Evolutionary conservation across 202 grass and related monocot genomes (phyloP).

Genomic region (Eragrostis tef): DNA sequence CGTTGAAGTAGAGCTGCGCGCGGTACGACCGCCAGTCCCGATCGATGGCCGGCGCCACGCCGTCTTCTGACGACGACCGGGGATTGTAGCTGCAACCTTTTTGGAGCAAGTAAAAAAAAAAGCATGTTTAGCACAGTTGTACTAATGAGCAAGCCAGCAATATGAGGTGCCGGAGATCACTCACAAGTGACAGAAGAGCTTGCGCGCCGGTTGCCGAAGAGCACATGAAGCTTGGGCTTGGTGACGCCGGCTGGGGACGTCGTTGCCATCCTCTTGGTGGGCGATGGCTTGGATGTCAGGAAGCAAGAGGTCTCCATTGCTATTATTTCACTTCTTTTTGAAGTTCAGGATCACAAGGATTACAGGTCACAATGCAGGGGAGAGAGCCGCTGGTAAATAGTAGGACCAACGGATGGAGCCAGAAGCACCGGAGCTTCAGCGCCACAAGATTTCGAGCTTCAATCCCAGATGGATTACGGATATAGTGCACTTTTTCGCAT

Average conservation of each 20-base stretch:
- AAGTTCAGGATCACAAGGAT: background rate
- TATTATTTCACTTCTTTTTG: background rate
- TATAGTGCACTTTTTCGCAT: conserved; percentile 35
- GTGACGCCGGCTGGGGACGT: conserved; percentile 15
- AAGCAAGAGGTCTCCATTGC: conserved; percentile 64
- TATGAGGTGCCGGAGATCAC: background rate
- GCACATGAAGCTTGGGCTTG: conserved; percentile 37
- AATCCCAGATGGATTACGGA: conserved; percentile 48
- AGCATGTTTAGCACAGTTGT: background rate
- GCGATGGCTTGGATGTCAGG: conserved; percentile 46
- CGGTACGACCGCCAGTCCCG: conserved; percentile 80
- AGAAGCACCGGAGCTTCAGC: background rate
- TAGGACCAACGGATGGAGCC: conserved; percentile 29
- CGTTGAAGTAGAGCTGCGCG: conserved; percentile 62
- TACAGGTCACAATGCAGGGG: background rate
- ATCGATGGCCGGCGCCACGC: conserved; percentile 29
- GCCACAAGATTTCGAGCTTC: conserved; percentile 49
- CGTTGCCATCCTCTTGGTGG: conserved; percentile 36
- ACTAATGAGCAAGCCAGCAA: too few species aligned
- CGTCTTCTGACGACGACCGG: conserved; percentile 26
- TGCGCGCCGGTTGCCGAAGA: conserved; percentile 25
- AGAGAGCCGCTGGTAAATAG: background rate
- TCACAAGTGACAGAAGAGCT: conserved; percentile 53
- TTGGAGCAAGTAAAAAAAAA: background rate
- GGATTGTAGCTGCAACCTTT: conserved; percentile 63